Percentiles rank a stretch among this genome's conserved stretches.
Evolutionary conservation across 441 rosid species (phyloP).

Genomic region (Pelargonium myrrhifolium): DNA sequence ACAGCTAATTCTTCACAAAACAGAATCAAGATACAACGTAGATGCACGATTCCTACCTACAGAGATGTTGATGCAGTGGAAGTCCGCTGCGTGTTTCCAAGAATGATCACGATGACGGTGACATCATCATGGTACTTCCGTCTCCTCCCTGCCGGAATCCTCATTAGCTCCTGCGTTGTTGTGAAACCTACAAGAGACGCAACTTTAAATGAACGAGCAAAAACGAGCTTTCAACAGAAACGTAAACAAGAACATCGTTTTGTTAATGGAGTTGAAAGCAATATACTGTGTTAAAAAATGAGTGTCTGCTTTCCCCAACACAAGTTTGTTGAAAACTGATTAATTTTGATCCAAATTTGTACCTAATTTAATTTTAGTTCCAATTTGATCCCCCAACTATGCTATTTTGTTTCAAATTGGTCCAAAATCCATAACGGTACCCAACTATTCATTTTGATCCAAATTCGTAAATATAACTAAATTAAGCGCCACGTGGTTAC

Average conservation of each 20-base stretch:
- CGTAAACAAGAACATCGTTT: not conserved
- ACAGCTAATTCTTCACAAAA: not conserved
- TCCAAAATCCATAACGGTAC: no score
- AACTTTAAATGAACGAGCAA: not conserved
- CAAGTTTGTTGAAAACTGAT: no score
- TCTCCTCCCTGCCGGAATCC: conserved; percentile 82
- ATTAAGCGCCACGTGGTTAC: no score
- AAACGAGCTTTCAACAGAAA: not conserved
- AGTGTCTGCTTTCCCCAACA: no score
- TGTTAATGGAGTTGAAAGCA: not conserved
- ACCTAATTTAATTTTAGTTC: no score
- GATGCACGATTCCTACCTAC: conserved; percentile 14
- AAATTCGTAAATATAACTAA: no score
- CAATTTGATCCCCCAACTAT: no score
- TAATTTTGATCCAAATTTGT: no score
- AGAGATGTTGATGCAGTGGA: conserved; percentile 74
- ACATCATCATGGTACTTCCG: conserved; percentile 95
- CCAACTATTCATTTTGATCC: no score
- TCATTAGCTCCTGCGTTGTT: conserved; percentile 64
- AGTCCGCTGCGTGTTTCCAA: conserved; percentile 72
- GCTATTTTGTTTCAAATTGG: no score
- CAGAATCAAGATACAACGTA: not conserved
- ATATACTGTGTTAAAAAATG: not conserved
- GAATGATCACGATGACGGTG: conserved; percentile 74
- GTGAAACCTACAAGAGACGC: conserved; percentile 49